These are phyloP conservation scores for Volvox reticuliferus DNA, from an alignment of 139 green algal species.

Conservation along the genomic window DNA sequence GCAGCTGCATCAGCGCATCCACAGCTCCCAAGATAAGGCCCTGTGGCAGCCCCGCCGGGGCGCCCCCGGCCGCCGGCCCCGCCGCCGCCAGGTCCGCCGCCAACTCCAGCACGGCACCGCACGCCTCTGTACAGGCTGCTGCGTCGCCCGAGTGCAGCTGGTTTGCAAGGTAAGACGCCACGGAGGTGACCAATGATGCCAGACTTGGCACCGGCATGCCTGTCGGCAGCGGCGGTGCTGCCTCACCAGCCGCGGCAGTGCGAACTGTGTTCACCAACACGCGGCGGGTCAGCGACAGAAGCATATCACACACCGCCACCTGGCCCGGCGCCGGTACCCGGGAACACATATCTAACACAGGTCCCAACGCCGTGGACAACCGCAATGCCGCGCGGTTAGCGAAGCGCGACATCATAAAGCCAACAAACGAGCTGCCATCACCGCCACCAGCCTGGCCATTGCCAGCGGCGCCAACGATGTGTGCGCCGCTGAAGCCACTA, in stretches of 20 bases:
- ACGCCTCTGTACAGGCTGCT: conserved; percentile 29
- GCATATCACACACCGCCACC: conserved; percentile 33
- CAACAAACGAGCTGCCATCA: not conserved
- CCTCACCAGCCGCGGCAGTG: not conserved
- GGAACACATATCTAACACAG: conserved; percentile 47
- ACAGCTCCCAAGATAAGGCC: conserved; percentile 16
- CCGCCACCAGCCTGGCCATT: not conserved
- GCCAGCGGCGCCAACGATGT: too few species aligned
- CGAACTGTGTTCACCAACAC: not conserved
- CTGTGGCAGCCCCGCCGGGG: conserved; percentile 21
- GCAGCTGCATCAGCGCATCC: conserved; percentile 5
- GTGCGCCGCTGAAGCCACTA: conserved; percentile 40
- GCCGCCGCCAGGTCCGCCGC: conserved; percentile 37
- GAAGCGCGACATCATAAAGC: conserved; percentile 41
- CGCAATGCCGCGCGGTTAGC: conserved; percentile 32
- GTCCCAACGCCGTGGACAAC: conserved; percentile 45
- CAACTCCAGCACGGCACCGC: conserved; percentile 28
- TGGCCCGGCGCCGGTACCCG: conserved; percentile 22
- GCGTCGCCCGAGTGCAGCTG: conserved; percentile 6
- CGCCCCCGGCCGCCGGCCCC: conserved; percentile 11
- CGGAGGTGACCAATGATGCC: not conserved
- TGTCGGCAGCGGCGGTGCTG: not conserved
- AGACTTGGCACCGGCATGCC: conserved; percentile 2
- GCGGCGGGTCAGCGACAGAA: conserved; percentile 30
- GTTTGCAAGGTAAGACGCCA: not conserved